Conservation (phyloP, 2,329 filamentous ascomycete genomes). For the Calcarisporium arbuscula region DNA sequence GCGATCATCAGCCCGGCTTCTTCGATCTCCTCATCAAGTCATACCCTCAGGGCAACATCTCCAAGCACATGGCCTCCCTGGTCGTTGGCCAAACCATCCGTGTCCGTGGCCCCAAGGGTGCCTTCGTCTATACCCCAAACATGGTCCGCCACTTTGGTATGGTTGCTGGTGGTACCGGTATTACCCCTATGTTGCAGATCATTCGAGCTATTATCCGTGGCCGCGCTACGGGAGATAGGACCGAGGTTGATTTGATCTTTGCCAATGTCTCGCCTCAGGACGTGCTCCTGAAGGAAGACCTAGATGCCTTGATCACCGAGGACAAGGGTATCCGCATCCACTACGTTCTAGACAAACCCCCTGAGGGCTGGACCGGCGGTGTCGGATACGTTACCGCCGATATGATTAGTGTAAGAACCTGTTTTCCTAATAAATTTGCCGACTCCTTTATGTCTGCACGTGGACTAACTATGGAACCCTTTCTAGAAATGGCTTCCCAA, state of each 20-base stretch:
- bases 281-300: slow-evolving; percentile 86
- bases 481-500: slow-evolving; percentile 70
- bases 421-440: not conserved
- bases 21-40: slow-evolving; percentile 98
- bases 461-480: slow-evolving; percentile 14
- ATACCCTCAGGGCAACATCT: slow-evolving; percentile 96
- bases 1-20: slow-evolving; percentile 81
- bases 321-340: slow-evolving; percentile 80
- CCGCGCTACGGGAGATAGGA: slow-evolving; percentile 71
- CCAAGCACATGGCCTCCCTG: slow-evolving; percentile 80
- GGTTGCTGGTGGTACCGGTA: slow-evolving; percentile 95
- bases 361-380: slow-evolving; percentile 83
- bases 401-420: slow-evolving; percentile 72
- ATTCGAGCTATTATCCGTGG: slow-evolving; percentile 84
- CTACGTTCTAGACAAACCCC: slow-evolving; percentile 95
- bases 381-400: slow-evolving; percentile 93
- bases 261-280: slow-evolving; percentile 93
- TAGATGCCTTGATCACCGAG: slow-evolving; percentile 70
- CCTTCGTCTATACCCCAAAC: slow-evolving; percentile 95
- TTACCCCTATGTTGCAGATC: slow-evolving; percentile 97
- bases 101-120: slow-evolving; percentile 90
- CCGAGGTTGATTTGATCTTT: slow-evolving; percentile 90
- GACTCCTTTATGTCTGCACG: not conserved
- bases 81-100: slow-evolving; percentile 82
- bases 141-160: slow-evolving; percentile 96